Evolutionary conservation across 2,329 filamentous ascomycete genomes (phyloP), one percentile per base, ranked within the genome.

Genomic region (Clarireedia sp.): DNA sequence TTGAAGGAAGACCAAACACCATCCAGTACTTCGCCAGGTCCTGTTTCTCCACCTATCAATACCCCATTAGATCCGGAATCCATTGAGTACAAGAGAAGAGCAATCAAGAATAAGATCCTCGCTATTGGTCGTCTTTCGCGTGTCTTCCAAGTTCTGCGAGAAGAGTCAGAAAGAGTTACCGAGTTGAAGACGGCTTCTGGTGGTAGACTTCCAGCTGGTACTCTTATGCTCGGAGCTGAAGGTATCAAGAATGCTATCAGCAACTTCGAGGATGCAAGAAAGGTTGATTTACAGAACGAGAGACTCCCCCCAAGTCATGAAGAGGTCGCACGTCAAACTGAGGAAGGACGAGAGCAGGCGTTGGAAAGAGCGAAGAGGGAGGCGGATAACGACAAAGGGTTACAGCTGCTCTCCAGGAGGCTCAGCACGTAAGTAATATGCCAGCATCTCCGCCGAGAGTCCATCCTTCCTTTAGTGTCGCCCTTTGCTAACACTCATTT

Each of bases 41-140:
- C 89, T 1, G 72, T 80, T 9, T 95, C 92, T 10, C 90, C 92
- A 37, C 83, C 90, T 1, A 72, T 85, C 46, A 73, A 75, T 3
- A 70, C 73, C 9, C 69, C 73, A 54, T 48, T 66, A 67, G 92
- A 97, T 66, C 85, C 87, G 12, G 90, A 96, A 50, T 91, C 87
- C 51, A 89, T 86, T 65, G 94, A 99, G 70, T 92, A 87, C 78
- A 97, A 96, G 80, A 83, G 94, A 67, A 86, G 91, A 46, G 91
- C 91, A 3, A 96, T 99, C 81, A 97, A 97, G 80, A 99, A 99
- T 84, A 99, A 99, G 79, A 97, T 99, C 68, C 77, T 99, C 65
- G 94, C 94, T 58, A 99, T 99, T 67, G 94, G 94, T 29, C 89
- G 94, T 64, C 79, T 99, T 62, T 97, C 94, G 38, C 89, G 94